Percentiles rank a stretch among this genome's conserved stretches.
phyloP scores from a whole-genome alignment of 1,284 basidiomycete species.

The Rhodotorula sp. region DNA sequence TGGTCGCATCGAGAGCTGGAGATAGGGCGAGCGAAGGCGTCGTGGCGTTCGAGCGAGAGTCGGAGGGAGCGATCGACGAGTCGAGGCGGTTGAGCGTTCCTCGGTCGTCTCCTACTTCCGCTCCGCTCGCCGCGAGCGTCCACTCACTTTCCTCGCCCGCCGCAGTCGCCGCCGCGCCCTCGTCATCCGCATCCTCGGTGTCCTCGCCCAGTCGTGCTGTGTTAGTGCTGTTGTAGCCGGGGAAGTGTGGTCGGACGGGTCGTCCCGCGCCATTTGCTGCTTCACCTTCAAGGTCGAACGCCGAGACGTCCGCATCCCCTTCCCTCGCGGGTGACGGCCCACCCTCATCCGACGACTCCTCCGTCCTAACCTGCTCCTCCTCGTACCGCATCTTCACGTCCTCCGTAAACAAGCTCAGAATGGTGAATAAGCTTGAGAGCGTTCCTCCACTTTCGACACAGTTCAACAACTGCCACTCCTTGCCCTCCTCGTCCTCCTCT shows the following conservation, averaged over 20 bases:
- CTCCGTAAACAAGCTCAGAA: constrained; percentile 92
- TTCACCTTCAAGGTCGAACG: constrained; percentile 22
- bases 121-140: not conserved
- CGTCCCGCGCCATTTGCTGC: not conserved
- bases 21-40: not conserved
- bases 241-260: not conserved
- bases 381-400: constrained; percentile 91
- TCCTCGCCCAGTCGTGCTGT: not conserved
- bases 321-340: not conserved
- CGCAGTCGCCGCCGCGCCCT: not conserved
- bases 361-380: constrained; percentile 44
- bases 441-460: constrained; percentile 94
- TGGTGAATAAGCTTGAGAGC: constrained; percentile 91
- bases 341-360: constrained; percentile 1
- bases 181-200: constrained; percentile 23
- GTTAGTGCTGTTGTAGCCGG: not conserved
- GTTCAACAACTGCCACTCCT: constrained; percentile 76
- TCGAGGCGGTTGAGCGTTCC: not conserved
- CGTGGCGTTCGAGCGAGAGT: constrained; percentile 6
- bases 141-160: not conserved
- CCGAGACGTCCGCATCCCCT: constrained; percentile 19
- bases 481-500: constrained; percentile 63
- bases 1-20: not conserved
- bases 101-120: constrained; percentile 4
- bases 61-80: not conserved